A percentile compares a stretch with the other conserved stretches of the same genome.
Conservation (phyloP, 2,329 filamentous ascomycete genomes). For the Pezizomycotina sp. region DNA sequence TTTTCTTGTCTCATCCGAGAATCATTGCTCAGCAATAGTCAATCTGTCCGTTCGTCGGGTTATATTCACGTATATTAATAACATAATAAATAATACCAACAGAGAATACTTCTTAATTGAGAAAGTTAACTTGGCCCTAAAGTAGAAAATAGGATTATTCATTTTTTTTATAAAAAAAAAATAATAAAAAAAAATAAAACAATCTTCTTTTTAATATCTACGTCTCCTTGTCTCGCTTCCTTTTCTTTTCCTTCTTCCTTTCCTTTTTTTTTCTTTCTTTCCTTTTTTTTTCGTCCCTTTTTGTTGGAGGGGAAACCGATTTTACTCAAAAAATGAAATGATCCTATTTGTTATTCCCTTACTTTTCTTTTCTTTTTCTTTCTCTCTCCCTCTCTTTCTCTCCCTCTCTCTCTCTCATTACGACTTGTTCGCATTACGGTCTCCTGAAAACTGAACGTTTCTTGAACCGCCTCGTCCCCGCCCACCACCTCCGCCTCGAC, state of each 20-base stretch:
- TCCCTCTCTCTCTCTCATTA: slow-evolving; percentile 6
- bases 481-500: slow-evolving; percentile 42
- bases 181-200: slow-evolving; percentile 10
- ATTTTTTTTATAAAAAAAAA: slow-evolving; percentile 13
- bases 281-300: slow-evolving; percentile 1
- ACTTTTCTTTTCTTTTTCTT: slow-evolving; percentile 18
- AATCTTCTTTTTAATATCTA: slow-evolving; percentile 5
- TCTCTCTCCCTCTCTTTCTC: slow-evolving; percentile 24
- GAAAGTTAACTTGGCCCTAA: slow-evolving; percentile 12
- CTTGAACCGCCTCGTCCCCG: slow-evolving; percentile 21
- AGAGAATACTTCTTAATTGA: too few relatives aligned
- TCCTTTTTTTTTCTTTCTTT: slow-evolving; percentile 9
- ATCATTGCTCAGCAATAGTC: too few relatives aligned
- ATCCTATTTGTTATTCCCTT: slow-evolving; percentile 5
- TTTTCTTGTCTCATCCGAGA: too few relatives aligned
- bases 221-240: slow-evolving; percentile 1
- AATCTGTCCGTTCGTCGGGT: too few relatives aligned
- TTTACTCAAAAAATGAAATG: slow-evolving; percentile 6
- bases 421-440: slow-evolving; percentile 8
- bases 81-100: too few relatives aligned
- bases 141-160: slow-evolving; percentile 10
- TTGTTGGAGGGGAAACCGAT: slow-evolving; percentile 3
- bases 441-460: slow-evolving; percentile 23
- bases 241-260: slow-evolving; percentile 5
- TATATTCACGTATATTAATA: too few relatives aligned